Evolutionary conservation across 2,329 filamentous ascomycete genomes (phyloP), one percentile per base, ranked within the genome.

Genomic region (Aspergillus spinulosporus): DNA sequence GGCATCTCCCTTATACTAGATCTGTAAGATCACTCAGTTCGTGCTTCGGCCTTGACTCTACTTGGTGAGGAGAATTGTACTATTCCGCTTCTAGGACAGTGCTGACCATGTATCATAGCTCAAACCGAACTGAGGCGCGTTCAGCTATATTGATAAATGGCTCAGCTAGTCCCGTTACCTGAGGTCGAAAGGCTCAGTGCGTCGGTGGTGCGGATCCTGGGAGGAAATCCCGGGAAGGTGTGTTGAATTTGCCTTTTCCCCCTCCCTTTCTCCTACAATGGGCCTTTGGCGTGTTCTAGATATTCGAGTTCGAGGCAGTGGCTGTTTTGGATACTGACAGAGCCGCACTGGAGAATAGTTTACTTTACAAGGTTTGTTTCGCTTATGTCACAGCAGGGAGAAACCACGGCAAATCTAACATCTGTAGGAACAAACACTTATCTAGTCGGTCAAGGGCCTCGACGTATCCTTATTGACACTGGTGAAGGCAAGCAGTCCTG

Each of bases 211-310:
- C 84, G 94, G 54, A 89, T 99, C 59, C 80, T 97, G 14, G 94
- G 88, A 57, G 91, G 89, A 7, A 99, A 99, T 74, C 93, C 94
- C 9, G 85, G 89, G 69, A 97, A 96, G 79, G 85, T 86, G 65
- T 48, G 56, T 57, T 37, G 14, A 51, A 21, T 21, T 21, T 21
- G 21, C 21, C 21, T 21, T 21, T 21, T 21, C 21, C 21, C 21
- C 21, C 21, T 21, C 21, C 21, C 21, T 21, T 21, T 44, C 3
- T 31, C 34, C 11, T 12, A 28, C 40, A 14, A 9, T 32, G 21
- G 40, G 12, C n/a, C 12, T 12, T 32, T 28, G 14, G 12, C 14
- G 34, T 15, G 6, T 8, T 31, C 21, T 8, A 49, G 12, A 6
- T 42, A 3, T 32, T 14, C 8, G 28, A 8, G 5, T 50, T 42